A percentile compares a stretch with the other conserved stretches of the same genome.
Evolutionary conservation across 139 green algal genomes (phyloP).

Genomic region (Closterium sp.): DNA sequence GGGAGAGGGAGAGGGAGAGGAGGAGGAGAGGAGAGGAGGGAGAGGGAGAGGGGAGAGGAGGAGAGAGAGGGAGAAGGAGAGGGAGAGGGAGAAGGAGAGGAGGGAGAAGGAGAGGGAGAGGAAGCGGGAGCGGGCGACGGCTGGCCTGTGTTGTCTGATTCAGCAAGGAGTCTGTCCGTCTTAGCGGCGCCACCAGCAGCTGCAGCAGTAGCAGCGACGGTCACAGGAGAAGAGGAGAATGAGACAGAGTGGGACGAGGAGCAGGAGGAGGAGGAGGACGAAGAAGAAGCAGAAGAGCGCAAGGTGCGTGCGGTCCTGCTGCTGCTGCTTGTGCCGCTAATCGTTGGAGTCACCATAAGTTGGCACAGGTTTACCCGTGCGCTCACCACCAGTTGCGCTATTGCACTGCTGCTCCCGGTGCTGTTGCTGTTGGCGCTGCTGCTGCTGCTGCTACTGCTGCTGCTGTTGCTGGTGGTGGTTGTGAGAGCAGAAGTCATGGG

Average conservation of each 20-base stretch:
- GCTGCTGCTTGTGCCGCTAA: neutral
- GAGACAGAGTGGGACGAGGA: too few relatives aligned
- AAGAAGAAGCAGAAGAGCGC: neutral
- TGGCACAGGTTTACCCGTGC: neutral
- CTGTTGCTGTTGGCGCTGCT: neutral
- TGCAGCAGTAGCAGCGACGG: neutral
- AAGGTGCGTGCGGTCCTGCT: neutral
- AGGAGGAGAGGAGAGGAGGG: too few relatives aligned
- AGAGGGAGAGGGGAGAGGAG: neutral
- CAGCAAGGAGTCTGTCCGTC: neutral
- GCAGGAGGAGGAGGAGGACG: neutral
- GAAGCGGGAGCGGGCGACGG: neutral
- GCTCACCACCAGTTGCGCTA: neutral
- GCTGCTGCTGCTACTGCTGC: neutral
- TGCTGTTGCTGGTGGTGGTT: neutral
- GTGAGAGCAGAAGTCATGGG: neutral
- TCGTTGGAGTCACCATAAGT: neutral
- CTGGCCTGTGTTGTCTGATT: neutral
- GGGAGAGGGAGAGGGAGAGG: too few relatives aligned
- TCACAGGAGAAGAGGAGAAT: too few relatives aligned
- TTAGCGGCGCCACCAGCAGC: neutral
- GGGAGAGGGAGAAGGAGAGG: too few relatives aligned
- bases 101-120: neutral
- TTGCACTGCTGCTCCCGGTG: neutral
- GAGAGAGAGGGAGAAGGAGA: too few relatives aligned